Evolutionary conservation across 495 filamentous ascomycete genomes (phyloP).

Genomic region (Astrothelium macrocarpum): DNA sequence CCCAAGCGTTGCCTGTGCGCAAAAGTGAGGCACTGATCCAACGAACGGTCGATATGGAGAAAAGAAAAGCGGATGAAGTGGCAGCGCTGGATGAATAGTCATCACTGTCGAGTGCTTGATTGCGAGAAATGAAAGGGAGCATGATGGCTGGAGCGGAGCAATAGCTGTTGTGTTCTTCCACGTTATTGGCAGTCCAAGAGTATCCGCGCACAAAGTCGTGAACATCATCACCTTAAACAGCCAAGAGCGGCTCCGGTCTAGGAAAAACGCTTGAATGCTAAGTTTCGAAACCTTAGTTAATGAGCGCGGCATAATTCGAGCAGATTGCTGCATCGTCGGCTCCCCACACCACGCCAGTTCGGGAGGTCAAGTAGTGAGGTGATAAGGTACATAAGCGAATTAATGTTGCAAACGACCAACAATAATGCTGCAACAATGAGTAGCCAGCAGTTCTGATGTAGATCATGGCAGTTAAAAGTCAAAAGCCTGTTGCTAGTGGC

Average conservation of each 20-base stretch:
- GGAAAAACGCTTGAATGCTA: not conserved
- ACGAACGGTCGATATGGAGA: not conserved
- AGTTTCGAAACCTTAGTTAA: not conserved
- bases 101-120: not conserved
- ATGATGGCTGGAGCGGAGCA: not conserved
- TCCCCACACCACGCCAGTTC: not conserved
- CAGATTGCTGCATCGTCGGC: not conserved
- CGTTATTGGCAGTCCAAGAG: too few relatives aligned
- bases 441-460: not conserved
- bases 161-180: not conserved
- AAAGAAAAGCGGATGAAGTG: not conserved
- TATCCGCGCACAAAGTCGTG: too few relatives aligned
- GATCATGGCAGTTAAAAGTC: not conserved
- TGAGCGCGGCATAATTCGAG: not conserved
- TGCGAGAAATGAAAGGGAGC: not conserved
- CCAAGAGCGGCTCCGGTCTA: not conserved
- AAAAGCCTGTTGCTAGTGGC: not conserved
- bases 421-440: not conserved
- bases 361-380: not conserved
- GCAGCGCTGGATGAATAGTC: not conserved
- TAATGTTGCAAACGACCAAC: not conserved
- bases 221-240: slow-evolving; percentile 2
- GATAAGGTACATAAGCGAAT: not conserved
- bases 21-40: not conserved
- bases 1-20: not conserved